These are phyloP conservation scores for Coriaria nepalensis DNA, from an alignment of 306 rosid species.

Conservation along the genomic window DNA sequence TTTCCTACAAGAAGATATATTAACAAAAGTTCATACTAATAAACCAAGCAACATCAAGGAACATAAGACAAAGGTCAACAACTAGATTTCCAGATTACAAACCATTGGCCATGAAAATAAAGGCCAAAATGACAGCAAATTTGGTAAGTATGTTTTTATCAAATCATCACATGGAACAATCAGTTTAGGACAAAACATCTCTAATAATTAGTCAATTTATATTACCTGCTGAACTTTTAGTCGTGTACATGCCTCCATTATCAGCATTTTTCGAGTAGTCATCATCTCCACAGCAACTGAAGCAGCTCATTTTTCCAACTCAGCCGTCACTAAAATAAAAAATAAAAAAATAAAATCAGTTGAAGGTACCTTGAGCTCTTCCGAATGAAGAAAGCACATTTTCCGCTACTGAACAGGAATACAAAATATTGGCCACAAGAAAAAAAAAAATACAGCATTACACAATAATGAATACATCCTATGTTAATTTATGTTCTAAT, in stretches of 20 bases:
- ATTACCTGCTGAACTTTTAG: slow-evolving; percentile 33
- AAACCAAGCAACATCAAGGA: neutral
- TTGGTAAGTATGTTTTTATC: too few relatives aligned
- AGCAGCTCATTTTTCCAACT: slow-evolving; percentile 54
- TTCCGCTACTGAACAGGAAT: too few relatives aligned
- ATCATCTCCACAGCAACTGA: slow-evolving; percentile 49
- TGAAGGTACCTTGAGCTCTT: neutral
- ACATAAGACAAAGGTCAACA: neutral
- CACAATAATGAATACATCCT: too few relatives aligned
- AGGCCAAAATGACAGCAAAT: too few relatives aligned
- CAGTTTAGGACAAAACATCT: neutral
- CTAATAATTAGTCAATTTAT: neutral
- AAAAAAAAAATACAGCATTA: too few relatives aligned
- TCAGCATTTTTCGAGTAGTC: slow-evolving; percentile 30
- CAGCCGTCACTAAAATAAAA: neutral
- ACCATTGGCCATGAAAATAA: too few relatives aligned
- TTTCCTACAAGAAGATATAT: slow-evolving; percentile 3
- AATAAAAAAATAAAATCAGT: too few relatives aligned
- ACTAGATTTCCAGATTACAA: too few relatives aligned
- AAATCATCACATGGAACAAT: too few relatives aligned
- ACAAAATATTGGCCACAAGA: too few relatives aligned
- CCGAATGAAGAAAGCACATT: neutral
- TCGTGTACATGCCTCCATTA: slow-evolving; percentile 22
- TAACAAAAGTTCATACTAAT: neutral
- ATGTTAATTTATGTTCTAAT: too few relatives aligned